phyloP scores from a whole-genome alignment of 306 rosid species.

The Lathyrus oleraceus region DNA sequence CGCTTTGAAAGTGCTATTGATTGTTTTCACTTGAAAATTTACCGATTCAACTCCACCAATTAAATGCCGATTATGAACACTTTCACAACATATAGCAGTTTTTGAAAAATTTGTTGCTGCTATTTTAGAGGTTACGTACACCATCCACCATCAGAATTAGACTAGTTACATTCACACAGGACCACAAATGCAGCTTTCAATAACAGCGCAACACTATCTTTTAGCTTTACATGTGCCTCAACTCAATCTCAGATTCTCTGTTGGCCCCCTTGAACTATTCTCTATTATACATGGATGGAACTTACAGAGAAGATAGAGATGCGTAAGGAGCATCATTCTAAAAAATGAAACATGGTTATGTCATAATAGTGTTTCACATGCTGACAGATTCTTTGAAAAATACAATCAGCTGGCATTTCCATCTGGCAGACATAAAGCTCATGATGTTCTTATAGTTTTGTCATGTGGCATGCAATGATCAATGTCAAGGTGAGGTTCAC shows the following conservation, averaged over 20 bases:
- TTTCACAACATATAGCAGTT: neutral
- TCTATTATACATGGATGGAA: conserved; percentile 24
- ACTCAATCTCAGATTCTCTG: conserved; percentile 23
- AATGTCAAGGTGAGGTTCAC: conserved; percentile 13
- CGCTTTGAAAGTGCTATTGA: neutral
- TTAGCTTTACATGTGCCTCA: conserved; percentile 26
- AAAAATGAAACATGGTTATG: conserved; percentile 24
- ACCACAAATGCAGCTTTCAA: conserved; percentile 15
- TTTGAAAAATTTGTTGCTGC: neutral
- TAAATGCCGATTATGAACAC: neutral
- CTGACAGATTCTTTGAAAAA: conserved; percentile 17
- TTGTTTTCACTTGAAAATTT: no score
- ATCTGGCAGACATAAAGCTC: conserved; percentile 21
- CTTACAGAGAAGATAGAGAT: conserved; percentile 5
- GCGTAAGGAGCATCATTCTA: conserved; percentile 16
- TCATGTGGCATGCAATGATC: conserved; percentile 23
- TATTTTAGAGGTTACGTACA: neutral
- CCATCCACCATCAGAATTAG: neutral
- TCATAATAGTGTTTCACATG: conserved; percentile 27
- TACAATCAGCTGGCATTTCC: conserved; percentile 25
- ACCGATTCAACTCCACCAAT: neutral
- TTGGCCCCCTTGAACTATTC: conserved; percentile 3
- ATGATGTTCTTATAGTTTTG: neutral
- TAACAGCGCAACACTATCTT: neutral
- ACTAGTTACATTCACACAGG: conserved; percentile 14